Evolutionary conservation across 208 protist species (phyloP), one percentile per base, ranked within the genome.

Genomic region (Wallacemonas sp.): DNA sequence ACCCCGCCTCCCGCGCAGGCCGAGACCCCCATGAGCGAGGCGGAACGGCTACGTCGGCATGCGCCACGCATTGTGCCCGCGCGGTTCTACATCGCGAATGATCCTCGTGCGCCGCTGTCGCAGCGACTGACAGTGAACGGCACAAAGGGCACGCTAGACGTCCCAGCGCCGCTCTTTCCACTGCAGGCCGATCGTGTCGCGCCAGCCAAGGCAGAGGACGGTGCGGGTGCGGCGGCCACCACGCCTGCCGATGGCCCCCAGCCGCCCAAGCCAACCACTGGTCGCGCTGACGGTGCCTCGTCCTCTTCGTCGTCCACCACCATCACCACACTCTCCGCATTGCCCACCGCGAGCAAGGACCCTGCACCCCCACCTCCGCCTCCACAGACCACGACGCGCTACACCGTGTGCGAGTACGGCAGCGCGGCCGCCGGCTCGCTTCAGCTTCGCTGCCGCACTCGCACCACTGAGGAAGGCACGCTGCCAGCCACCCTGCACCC

Each of bases 41-140:
- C 52, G 23, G 52, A 58, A 17, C 34, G 19, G 30, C 9, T 24
- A 5, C 38, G 12, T 3, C n/a, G 33, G n/a, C 57, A 33, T 19
- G 38, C 57, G 19, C 52, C 52, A 29, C 9, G 23, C 16, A 14
- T 72, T 19, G 33, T 72, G 12, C 8, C 57, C 5, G 66, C 66
- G n/a, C 30, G 48, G n/a, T 72, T 72, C 34, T 72, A 60, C 36
- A 23, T 72, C 57, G 36, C 55, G 9, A 65, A 65, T n/a, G 66
- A 72, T 3, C 44, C 57, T 2, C 11, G 36, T 14, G 27, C 36
- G 47, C 44, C 66, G 34, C 38, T 72, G 26, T 52, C 62, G 41
- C 68, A 73, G 54, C 14, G 43, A 6, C 39, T 73, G 8, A 33
- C 23, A 11, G 61, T 36, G 29, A 63, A 19, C 16, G 68, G 68